phyloP scores from a whole-genome alignment of 257 asterid species.

The Fraxinus cuspidata region DNA sequence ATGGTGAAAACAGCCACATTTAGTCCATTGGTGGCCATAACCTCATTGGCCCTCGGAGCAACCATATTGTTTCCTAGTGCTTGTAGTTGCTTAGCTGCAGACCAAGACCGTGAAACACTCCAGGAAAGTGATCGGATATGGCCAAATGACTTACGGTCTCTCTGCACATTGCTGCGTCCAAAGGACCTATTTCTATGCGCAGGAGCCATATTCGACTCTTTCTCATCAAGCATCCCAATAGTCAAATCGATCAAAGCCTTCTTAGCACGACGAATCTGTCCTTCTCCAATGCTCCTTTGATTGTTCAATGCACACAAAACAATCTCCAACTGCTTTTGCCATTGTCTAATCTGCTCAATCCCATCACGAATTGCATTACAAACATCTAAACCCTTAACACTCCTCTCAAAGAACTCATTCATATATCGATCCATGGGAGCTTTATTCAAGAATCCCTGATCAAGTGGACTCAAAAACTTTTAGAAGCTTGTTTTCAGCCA shows the following conservation, averaged over 20 bases:
- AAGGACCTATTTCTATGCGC: slow-evolving; percentile 34
- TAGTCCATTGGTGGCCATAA: slow-evolving; percentile 29
- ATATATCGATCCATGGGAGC: slow-evolving; percentile 48
- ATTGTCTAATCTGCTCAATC: slow-evolving; percentile 59
- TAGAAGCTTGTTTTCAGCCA: too few species aligned
- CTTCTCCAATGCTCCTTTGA: slow-evolving; percentile 61
- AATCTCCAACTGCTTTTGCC: slow-evolving; percentile 72
- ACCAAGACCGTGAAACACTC: slow-evolving; percentile 39
- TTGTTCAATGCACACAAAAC: slow-evolving; percentile 52
- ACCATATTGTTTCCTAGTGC: slow-evolving; percentile 32
- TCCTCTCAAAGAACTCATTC: slow-evolving; percentile 59
- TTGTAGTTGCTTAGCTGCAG: slow-evolving; percentile 39
- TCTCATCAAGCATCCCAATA: slow-evolving; percentile 51
- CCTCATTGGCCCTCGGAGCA: slow-evolving; percentile 27
- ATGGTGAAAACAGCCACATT: slow-evolving; percentile 31
- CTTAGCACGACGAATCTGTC: slow-evolving; percentile 73
- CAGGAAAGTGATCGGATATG: slow-evolving; percentile 36
- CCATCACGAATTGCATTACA: slow-evolving; percentile 80
- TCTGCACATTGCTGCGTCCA: slow-evolving; percentile 21
- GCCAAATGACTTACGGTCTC: slow-evolving; percentile 19
- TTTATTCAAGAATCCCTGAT: slow-evolving; percentile 22
- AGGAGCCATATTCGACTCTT: slow-evolving; percentile 19
- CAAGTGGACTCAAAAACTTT: too few species aligned
- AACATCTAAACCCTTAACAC: slow-evolving; percentile 69
- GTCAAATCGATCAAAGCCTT: slow-evolving; percentile 64